phyloP scores from a whole-genome alignment of 1,284 basidiomycete genomes.

The Trichosporon ovoides region DNA sequence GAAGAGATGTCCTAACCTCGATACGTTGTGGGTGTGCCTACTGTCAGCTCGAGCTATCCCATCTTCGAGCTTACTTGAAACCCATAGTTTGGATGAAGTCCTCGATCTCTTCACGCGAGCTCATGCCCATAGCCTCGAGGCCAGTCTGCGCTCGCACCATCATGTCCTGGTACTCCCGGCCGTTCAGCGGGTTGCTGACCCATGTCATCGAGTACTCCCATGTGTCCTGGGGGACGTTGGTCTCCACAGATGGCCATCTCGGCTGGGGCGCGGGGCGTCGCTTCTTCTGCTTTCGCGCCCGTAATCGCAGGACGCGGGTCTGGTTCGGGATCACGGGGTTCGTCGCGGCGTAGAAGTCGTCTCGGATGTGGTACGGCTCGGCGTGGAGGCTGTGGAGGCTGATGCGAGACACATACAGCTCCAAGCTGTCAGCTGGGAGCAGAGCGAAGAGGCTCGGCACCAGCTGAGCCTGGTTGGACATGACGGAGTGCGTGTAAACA shows the following conservation, averaged over 20 bases:
- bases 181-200: slow-evolving; percentile 28
- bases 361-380: slow-evolving; percentile 24
- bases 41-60: too few species aligned
- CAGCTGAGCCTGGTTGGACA: slow-evolving; percentile 24
- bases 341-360: slow-evolving; percentile 32
- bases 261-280: not conserved
- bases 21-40: slow-evolving; percentile 37
- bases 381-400: slow-evolving; percentile 32
- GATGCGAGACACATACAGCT: slow-evolving; percentile 28
- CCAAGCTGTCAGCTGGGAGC: slow-evolving; percentile 25
- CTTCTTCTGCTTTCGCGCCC: slow-evolving; percentile 8
- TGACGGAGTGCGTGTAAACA: slow-evolving; percentile 9
- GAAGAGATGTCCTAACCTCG: slow-evolving; percentile 31
- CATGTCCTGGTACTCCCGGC: slow-evolving; percentile 37
- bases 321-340: slow-evolving; percentile 33
- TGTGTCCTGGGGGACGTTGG: slow-evolving; percentile 5
- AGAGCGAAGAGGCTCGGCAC: slow-evolving; percentile 37
- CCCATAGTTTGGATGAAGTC: slow-evolving; percentile 34
- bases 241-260: slow-evolving; percentile 1
- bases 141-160: slow-evolving; percentile 31
- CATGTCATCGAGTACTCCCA: slow-evolving; percentile 30
- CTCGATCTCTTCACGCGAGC: slow-evolving; percentile 27
- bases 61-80: slow-evolving; percentile 33
- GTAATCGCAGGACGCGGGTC: slow-evolving; percentile 23
- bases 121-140: slow-evolving; percentile 29